Percentiles rank a stretch among this genome's conserved stretches.
These are phyloP conservation scores for Podospora didyma DNA, from an alignment of 495 filamentous ascomycete genomes.

Conservation along the genomic window DNA sequence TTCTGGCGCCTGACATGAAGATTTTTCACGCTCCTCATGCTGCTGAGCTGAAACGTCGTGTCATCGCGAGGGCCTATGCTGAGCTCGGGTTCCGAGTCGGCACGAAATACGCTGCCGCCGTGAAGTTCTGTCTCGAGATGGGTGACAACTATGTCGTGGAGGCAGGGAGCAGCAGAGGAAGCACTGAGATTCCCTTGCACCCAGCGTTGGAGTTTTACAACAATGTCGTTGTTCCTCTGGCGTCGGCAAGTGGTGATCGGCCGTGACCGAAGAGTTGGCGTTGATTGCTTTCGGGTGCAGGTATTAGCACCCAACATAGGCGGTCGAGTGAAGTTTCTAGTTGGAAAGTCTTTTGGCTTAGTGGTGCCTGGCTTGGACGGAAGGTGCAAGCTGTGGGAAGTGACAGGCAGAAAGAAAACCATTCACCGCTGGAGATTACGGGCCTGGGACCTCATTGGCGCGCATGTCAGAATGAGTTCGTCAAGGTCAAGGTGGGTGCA, in stretches of 20 bases:
- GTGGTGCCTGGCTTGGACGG: too few species aligned
- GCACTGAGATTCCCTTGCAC: background rate
- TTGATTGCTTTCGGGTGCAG: too few species aligned
- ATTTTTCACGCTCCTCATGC: conserved; percentile 5
- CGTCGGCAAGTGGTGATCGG: background rate
- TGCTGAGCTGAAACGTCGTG: conserved; percentile 1
- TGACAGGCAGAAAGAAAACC: too few species aligned
- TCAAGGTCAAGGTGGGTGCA: too few species aligned
- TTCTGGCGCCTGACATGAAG: conserved; percentile 3
- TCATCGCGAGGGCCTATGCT: background rate
- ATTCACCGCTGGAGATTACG: too few species aligned
- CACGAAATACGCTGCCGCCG: background rate
- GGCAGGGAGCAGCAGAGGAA: background rate
- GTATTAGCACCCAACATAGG: too few species aligned
- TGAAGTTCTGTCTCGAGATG: conserved; percentile 9
- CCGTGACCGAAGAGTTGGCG: background rate
- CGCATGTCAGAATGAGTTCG: too few species aligned
- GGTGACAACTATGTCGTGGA: background rate
- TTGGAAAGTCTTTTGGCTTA: too few species aligned
- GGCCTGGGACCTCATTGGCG: too few species aligned
- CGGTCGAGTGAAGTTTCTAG: too few species aligned
- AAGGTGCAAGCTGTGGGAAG: too few species aligned
- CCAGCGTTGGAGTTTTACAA: conserved; percentile 12
- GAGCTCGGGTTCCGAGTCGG: conserved; percentile 9
- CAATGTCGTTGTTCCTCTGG: conserved; percentile 9